Conservation (phyloP, 1,284 basidiomycete species). For the Ustilago lituana region DNA sequence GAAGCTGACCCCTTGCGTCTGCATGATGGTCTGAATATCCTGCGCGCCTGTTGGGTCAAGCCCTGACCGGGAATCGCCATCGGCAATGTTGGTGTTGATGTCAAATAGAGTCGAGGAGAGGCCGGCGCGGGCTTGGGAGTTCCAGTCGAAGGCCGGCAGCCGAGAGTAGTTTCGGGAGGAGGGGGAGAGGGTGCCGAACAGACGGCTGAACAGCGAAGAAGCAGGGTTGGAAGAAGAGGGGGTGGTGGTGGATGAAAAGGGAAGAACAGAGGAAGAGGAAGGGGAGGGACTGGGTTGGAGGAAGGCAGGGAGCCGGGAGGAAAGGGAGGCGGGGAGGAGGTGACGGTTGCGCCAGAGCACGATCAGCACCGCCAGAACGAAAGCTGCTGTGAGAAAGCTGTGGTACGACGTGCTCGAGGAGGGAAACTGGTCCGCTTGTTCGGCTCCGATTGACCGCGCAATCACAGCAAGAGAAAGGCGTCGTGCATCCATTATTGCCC, state of each 20-base stretch:
- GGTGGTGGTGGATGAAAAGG: background rate
- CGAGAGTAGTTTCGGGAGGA: slow-evolving; percentile 8
- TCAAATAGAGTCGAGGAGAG: slow-evolving; percentile 58
- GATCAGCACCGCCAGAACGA: slow-evolving; percentile 32
- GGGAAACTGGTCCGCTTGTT: too few relatives aligned
- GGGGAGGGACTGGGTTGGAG: too few relatives aligned
- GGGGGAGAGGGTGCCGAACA: background rate
- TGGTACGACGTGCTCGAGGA: slow-evolving; percentile 30
- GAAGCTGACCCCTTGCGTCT: slow-evolving; percentile 49
- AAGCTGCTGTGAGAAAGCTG: slow-evolving; percentile 32
- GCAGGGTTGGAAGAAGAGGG: background rate
- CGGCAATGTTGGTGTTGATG: slow-evolving; percentile 58
- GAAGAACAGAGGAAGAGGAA: background rate
- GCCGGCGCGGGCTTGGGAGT: slow-evolving; percentile 29
- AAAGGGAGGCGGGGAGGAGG: slow-evolving; percentile 17
- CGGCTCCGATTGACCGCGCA: too few relatives aligned
- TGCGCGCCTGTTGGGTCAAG: slow-evolving; percentile 56
- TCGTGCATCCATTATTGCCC: too few relatives aligned
- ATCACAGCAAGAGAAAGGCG: too few relatives aligned
- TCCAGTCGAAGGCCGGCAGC: slow-evolving; percentile 48
- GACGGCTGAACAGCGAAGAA: slow-evolving; percentile 1
- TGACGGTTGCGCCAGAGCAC: slow-evolving; percentile 32
- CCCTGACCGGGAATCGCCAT: slow-evolving; percentile 49
- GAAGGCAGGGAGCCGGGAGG: slow-evolving; percentile 9
- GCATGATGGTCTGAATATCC: slow-evolving; percentile 60